These are phyloP conservation scores for Metschnikowia lochheadii DNA, from an alignment of 805 yeast species.

Conservation along the genomic window DNA sequence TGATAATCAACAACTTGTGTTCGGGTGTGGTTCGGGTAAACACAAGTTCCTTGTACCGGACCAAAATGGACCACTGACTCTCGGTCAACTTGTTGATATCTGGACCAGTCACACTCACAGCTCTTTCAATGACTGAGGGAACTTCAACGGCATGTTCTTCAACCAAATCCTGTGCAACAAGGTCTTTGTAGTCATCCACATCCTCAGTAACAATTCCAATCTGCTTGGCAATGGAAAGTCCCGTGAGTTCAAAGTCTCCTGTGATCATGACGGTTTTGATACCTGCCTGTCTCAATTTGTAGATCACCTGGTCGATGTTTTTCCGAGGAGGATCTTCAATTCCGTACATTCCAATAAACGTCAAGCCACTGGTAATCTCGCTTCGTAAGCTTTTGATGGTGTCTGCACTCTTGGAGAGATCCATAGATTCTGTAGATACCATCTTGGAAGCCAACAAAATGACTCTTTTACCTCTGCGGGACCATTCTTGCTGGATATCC, in stretches of 20 bases:
- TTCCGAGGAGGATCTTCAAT: slow-evolving; percentile 44
- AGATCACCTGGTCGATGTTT: slow-evolving; percentile 29
- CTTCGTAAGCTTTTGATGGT: slow-evolving; percentile 14
- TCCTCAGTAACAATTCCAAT: slow-evolving; percentile 33
- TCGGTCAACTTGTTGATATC: slow-evolving; percentile 30
- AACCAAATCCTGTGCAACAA: slow-evolving; percentile 9
- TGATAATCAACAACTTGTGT: slow-evolving; percentile 47
- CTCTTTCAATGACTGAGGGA: slow-evolving; percentile 16
- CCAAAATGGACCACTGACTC: slow-evolving; percentile 40
- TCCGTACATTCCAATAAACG: slow-evolving; percentile 37
- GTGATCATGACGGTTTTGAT: slow-evolving; percentile 42
- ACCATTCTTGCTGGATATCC: slow-evolving; percentile 31
- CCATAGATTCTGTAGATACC: slow-evolving; percentile 14
- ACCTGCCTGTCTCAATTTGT: slow-evolving; percentile 35
- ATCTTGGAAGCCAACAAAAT: slow-evolving; percentile 26
- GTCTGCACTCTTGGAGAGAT: slow-evolving; percentile 12
- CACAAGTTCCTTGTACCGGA: slow-evolving; percentile 34
- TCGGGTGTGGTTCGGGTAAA: slow-evolving; percentile 44
- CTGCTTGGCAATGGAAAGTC: slow-evolving; percentile 45
- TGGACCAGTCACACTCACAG: slow-evolving; percentile 32
- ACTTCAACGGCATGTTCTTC: slow-evolving; percentile 3
- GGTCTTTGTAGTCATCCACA: slow-evolving; percentile 18
- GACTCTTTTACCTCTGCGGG: slow-evolving; percentile 35
- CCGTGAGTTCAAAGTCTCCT: slow-evolving; percentile 54
- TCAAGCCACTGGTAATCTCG: slow-evolving; percentile 17